Evolutionary conservation across 2,329 filamentous ascomycete species (phyloP).

Genomic region (Claviceps pazoutovae): DNA sequence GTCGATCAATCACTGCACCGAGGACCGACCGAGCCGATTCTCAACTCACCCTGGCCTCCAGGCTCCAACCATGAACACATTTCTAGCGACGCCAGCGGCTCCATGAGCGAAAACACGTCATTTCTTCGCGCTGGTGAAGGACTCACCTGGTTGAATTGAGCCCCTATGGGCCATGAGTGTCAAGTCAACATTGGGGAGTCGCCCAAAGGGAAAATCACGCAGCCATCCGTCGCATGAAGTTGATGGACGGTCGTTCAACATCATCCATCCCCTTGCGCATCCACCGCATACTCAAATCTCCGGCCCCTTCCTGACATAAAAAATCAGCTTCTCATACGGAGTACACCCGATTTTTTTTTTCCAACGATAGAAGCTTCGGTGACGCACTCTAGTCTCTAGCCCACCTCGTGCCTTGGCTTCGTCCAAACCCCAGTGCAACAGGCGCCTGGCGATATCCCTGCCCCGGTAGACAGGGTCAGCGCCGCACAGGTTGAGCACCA

Average conservation of each 20-base stretch:
- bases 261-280: slow-evolving; percentile 25
- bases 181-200: no score
- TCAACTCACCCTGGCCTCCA: no score
- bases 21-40: background rate
- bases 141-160: no score
- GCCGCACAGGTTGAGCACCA: background rate
- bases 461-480: background rate
- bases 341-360: slow-evolving; percentile 20
- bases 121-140: slow-evolving; percentile 12
- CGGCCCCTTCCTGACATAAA: slow-evolving; percentile 28
- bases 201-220: no score
- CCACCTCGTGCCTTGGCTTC: background rate
- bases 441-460: background rate
- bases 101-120: slow-evolving; percentile 5
- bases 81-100: background rate
- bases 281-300: slow-evolving; percentile 32
- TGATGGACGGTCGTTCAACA: slow-evolving; percentile 25
- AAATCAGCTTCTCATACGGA: slow-evolving; percentile 30
- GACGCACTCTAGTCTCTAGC: slow-evolving; percentile 28
- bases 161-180: no score
- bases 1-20: background rate
- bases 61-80: no score
- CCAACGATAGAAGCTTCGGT: slow-evolving; percentile 37
- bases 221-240: slow-evolving; percentile 24
- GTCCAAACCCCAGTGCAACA: background rate